Evolutionary conservation across 495 filamentous ascomycete species (phyloP), one percentile per base, ranked within the genome.

Genomic region (Melanomma pulvis-pyrius): DNA sequence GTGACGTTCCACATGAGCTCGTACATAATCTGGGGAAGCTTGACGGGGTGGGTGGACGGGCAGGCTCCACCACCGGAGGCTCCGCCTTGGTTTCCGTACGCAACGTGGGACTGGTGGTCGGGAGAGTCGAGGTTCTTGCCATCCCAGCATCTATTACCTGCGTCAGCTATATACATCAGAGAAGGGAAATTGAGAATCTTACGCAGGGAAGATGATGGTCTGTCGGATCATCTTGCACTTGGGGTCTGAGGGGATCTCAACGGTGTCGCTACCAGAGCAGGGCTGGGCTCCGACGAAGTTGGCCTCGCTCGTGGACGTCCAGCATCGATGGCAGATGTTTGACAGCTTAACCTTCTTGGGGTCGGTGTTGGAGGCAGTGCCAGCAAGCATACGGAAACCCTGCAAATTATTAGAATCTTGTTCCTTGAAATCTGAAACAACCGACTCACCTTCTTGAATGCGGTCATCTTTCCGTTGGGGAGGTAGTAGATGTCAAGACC

Each of bases 181-280:
- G 6, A 44, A 21, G 22, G 22, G 21, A 52, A 15, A 6, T 17
- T 15, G 15, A 29, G 12, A 26, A 24, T 70, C 74, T 68, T 55
- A 75, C 70, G 77, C 71, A 2, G 81, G 81, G 77, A 82, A 83
- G 57, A 74, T 75, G 70, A 83, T 79, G 76, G 81, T 83, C 67
- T 77, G 75, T 63, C 81, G 79, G 71, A 83, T 82, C 81, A 83
- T 83, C 76, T 83, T 82, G 78, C 81, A 83, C 49, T 60, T 74
- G 58, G 76, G 74, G 50, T 75, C 71, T 25, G 65, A 67, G 63
- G 67, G 68, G 41, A 70, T 70, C 5, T 47, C 68, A 29, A 70
- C 68, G 24, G 68, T 66, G 39, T 70, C 68, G 52, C 8, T 70
- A 25, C 63, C 63, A 46, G 55, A 56, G 63, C 68, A 70, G 34